Conservation (phyloP, 2,329 filamentous ascomycete species). For the Exophiala aquamarina region DNA sequence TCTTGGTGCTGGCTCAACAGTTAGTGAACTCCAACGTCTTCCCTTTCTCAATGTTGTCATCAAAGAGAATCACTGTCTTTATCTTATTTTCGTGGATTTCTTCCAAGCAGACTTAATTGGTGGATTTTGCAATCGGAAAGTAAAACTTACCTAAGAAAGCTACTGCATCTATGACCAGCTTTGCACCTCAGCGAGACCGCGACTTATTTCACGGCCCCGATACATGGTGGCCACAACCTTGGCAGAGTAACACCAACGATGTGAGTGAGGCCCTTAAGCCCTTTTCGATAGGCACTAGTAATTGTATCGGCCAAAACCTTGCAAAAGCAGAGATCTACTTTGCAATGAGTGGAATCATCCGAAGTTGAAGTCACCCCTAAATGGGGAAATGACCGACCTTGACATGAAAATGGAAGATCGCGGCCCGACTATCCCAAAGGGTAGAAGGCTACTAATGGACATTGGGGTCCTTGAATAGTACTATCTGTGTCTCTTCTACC, state of each 20-base stretch:
- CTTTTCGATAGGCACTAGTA: constrained; percentile 33
- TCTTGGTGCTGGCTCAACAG: background rate
- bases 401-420: constrained; percentile 29
- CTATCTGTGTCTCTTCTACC: no score
- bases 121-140: no score
- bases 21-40: constrained; percentile 10
- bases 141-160: no score
- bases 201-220: no score
- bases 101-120: no score
- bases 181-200: no score
- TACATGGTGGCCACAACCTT: no score
- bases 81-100: constrained; percentile 25
- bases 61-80: constrained; percentile 27
- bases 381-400: constrained; percentile 26
- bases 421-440: constrained; percentile 8
- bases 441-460: constrained; percentile 2
- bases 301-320: constrained; percentile 30
- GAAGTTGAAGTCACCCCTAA: constrained; percentile 24
- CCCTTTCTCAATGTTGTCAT: constrained; percentile 26
- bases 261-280: no score
- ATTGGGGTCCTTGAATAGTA: background rate
- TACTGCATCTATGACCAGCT: no score
- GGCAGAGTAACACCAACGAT: no score
- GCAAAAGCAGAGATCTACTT: constrained; percentile 30
- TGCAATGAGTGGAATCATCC: constrained; percentile 27